Evolutionary conservation across 192 early-diverging fungal genomes (phyloP), one percentile per base, ranked within the genome.

Genomic region (Coemansia sp.): DNA sequence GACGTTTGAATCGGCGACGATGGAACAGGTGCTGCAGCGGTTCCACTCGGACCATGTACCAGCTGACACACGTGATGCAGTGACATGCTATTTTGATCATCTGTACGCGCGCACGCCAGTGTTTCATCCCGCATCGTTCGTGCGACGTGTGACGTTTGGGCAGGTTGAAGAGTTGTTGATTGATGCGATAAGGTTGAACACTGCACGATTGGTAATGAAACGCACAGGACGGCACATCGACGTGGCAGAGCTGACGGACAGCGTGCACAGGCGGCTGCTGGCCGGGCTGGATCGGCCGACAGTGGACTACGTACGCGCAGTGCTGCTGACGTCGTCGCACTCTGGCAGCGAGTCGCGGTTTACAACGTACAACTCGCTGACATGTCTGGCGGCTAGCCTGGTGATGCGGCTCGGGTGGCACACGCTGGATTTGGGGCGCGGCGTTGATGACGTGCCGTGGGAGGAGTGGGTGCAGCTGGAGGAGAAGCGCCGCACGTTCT

Each of bases 361-460:
- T 37, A 64, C 61, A 57, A 69, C 71, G 37, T 73, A 79, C 68
- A 73, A 70, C 62, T 79, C 76, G 68, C 64, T 79, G 48, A 59
- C 71, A 7, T 66, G 71, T 23, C 64, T 79, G 53, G 76, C 76
- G 5, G 62, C 76, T 6, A 79, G 76, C 45, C 53, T 74, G 22
- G 71, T 79, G 13, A 73, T 71, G 38, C 76, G 76, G 14, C 68
- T 79, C 27, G 71, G 71, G 2, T 79, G 76, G 76, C 66, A 79
- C 71, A 73, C 64, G 54, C 54, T 79, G 60, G 76, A 79, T 22
- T 65, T 79, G 64, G 66, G 69, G 27, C 55, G 57, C 45, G 43
- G 52, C 48, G 20, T 19, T 22, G 68, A 67, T 4, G 41, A 47
- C 14, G 4, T 61, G 24, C 11, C 67, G 56, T 79, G 76, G 76